Base-by-base conservation (phyloP, 352 stramenopile genomes). In the Globisporangium carolinianum region DNA sequence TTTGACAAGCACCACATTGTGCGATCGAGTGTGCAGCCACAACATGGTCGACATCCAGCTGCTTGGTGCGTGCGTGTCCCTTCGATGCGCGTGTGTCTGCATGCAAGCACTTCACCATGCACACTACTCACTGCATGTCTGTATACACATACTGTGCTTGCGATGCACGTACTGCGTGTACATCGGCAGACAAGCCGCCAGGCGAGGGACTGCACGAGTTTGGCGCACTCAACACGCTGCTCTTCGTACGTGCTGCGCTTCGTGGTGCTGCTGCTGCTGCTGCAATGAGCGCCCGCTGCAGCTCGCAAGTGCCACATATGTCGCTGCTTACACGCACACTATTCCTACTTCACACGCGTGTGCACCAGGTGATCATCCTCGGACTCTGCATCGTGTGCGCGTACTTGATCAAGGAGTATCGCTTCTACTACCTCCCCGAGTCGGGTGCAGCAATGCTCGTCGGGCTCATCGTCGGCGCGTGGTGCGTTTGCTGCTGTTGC, bases 401-500 rank as follows among this genome's bases (percentile, higher is more conserved):
- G 43, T 97, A 97, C 63, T 58, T 97, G 55, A 93, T 96, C 71
- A 92, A 95, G 59, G 76, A 95, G 67, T 90, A 95, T 66, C 71
- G 73, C 37, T 95, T 97, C 63, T 95, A 94, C 58, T 96, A 96
- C 64, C 62, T 97, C 17, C 90, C 90, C 8, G 90, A 97, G 57
- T 91, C 71, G 6, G 91, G 87, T 4, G 92, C 91, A 37, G 87
- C 94, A 6, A 92, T 98, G 63, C 61, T 98, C 12, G 77, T 98
- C 14, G 92, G 94, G 32, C 72, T 97, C 43, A 73, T 96, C 43
- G 83, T 97, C 38, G 91, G 91, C 46, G 71, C 72, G 32, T 89
- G 79, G 79, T 87, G 60, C 37, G 69, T 32, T 32, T 3, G 24
- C 24, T 32, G 24, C 2, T 32, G 24, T 32, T 32, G 24, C 24